Evolutionary conservation across 768 basidiomycete genomes (phyloP), one percentile per base, ranked within the genome.

Genomic region (Amanita rubescens): DNA sequence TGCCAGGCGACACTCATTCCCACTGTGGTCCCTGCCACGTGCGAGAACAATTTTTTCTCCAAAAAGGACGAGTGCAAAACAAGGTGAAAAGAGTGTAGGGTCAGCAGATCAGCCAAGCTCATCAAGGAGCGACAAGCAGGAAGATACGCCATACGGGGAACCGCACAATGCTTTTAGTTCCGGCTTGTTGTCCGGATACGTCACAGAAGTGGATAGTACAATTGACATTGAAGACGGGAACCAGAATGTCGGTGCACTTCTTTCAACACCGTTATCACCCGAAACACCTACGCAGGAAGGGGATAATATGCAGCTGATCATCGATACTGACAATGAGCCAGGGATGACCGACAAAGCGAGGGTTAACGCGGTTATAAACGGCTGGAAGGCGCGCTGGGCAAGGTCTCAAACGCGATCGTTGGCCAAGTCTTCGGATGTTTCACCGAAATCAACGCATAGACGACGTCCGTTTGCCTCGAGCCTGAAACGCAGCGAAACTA

Each of bases 401-500:
- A 34, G 24, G 20, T 17, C 49, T 17, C 49, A 38, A 17, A 38
- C 37, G 22, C 34, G 20, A 19, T 24, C 37, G 19, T 2, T 11
- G 15, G 19, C 45, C 41, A 60, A 48, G 42, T 20, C 38, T 30
- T 59, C 39, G 58, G 67, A 54, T 57, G 54, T 35, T 53, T 43
- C 61, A 49, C 65, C 60, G 57, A 27, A 50, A 24, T 39, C 37
- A 25, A 35, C 34, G 33, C 33, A 25, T 20, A 67, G 55, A 70
- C 41, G 67, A 52, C 59, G 11, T 55, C 66, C 35, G 20, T 34
- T 19, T 45, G n/a, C 14, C n/a, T 53, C 58, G 12, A 64, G 58
- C 34, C 60, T 78, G 57, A 64, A 63, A 58, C 70, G 77, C 43
- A 68, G 69, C 42, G 72, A 75, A 51, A 75, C 74, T 33, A 79